Conservation (phyloP, 148 eudicot species). For the Chenopodium formosanum region DNA sequence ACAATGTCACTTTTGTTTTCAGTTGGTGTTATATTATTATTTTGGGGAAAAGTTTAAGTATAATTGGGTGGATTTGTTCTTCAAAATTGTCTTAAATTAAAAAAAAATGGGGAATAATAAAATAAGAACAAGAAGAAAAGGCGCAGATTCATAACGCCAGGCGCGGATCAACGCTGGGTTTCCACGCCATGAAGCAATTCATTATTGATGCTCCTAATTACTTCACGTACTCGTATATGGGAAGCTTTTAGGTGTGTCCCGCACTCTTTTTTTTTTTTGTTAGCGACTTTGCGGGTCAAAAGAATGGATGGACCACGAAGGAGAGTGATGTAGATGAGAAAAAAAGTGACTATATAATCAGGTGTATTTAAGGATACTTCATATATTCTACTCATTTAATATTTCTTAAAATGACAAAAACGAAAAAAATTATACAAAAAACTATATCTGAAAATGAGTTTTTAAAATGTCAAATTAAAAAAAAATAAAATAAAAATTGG, state of each 20-base stretch:
- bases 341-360: no score
- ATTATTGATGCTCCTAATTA: conserved; percentile 1
- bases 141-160: background rate
- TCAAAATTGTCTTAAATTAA: background rate
- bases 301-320: no score
- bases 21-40: background rate
- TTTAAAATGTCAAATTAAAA: no score
- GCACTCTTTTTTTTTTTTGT: no score
- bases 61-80: background rate
- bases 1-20: conserved; percentile 10
- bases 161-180: conserved; percentile 28
- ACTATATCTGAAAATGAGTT: no score
- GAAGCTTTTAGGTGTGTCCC: background rate
- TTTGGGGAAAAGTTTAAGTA: background rate
- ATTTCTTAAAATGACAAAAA: no score
- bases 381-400: no score
- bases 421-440: no score
- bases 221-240: background rate
- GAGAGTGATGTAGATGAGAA: no score
- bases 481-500: no score
- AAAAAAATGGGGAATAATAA: background rate
- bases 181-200: conserved; percentile 17
- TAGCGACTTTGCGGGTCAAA: no score
- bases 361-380: no score
- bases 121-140: background rate